Conservation (phyloP, 1,284 basidiomycete species). For the Apiotrichum brassicae region DNA sequence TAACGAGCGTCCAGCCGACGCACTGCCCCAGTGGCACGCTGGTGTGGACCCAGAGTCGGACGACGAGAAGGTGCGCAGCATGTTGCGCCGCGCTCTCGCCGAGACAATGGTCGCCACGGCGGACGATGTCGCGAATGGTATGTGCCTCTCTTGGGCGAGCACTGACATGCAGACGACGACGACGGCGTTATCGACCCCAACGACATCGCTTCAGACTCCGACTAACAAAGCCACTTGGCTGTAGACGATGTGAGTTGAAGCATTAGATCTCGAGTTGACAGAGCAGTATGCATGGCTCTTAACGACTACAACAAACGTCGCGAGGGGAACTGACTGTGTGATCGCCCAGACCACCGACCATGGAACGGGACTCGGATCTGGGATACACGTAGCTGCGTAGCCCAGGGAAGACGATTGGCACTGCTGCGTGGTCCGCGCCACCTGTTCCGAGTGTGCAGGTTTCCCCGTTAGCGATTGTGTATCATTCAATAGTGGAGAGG, state of each 20-base stretch:
- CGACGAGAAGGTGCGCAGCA: conserved; percentile 38
- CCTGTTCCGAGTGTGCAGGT: too few species aligned
- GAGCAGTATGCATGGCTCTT: conserved; percentile 1
- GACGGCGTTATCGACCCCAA: conserved; percentile 40
- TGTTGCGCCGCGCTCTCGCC: conserved; percentile 37
- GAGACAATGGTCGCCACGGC: conserved; percentile 33
- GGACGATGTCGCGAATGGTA: conserved; percentile 44
- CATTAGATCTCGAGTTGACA: too few species aligned
- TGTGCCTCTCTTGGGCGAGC: conserved; percentile 7
- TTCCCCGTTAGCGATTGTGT: too few species aligned
- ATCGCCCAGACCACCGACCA: too few species aligned
- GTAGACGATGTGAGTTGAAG: conserved; percentile 6
- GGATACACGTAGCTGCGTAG: too few species aligned
- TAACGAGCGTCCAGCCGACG: conserved; percentile 56
- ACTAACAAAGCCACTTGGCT: conserved; percentile 15
- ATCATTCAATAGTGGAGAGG: too few species aligned
- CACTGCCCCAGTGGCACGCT: conserved; percentile 50
- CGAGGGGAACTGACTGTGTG: too few species aligned
- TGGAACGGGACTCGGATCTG: too few species aligned
- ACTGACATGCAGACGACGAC: conserved; percentile 12
- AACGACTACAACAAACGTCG: not conserved
- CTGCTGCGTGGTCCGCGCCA: too few species aligned
- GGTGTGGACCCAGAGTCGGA: conserved; percentile 31
- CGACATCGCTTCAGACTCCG: conserved; percentile 42
- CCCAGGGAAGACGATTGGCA: too few species aligned